These are phyloP conservation scores for Candida dajiaensis DNA, from an alignment of 805 yeast species.

Conservation along the genomic window DNA sequence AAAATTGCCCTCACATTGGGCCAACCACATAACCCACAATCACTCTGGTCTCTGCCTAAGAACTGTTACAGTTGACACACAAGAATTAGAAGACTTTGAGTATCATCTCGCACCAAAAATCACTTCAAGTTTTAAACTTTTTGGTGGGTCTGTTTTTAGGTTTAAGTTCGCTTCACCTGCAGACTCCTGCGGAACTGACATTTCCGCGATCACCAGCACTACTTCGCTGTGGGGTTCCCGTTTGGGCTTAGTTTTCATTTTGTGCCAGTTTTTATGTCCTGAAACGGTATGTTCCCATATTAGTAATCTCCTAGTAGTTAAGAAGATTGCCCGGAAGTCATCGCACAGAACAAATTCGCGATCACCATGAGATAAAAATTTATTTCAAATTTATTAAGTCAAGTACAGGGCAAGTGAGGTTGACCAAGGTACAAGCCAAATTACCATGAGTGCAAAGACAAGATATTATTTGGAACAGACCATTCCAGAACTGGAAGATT, in stretches of 20 bases:
- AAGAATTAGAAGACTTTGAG: too few relatives aligned
- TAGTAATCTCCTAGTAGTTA: not conserved
- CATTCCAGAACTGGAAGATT: conserved; percentile 89
- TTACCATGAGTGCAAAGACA: conserved; percentile 31
- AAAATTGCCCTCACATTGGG: not conserved
- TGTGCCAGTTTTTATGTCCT: not conserved
- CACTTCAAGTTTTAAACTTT: not conserved
- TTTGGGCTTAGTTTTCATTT: not conserved
- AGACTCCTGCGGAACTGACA: not conserved
- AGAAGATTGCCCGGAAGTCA: not conserved
- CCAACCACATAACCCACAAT: too few relatives aligned
- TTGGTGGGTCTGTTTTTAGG: not conserved
- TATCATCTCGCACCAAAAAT: too few relatives aligned
- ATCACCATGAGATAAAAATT: not conserved
- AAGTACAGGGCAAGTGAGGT: not conserved
- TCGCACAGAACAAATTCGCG: not conserved
- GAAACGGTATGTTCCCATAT: not conserved
- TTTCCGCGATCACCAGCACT: not conserved
- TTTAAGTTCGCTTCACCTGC: not conserved
- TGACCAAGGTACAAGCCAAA: not conserved
- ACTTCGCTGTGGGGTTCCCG: not conserved
- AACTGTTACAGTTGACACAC: too few relatives aligned
- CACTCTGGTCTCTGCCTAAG: too few relatives aligned
- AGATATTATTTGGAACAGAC: conserved; percentile 58
- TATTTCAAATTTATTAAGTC: not conserved